Evolutionary conservation across 1,139 yeast species (phyloP).

Genomic region (Schwanniomyces etchellsii): DNA sequence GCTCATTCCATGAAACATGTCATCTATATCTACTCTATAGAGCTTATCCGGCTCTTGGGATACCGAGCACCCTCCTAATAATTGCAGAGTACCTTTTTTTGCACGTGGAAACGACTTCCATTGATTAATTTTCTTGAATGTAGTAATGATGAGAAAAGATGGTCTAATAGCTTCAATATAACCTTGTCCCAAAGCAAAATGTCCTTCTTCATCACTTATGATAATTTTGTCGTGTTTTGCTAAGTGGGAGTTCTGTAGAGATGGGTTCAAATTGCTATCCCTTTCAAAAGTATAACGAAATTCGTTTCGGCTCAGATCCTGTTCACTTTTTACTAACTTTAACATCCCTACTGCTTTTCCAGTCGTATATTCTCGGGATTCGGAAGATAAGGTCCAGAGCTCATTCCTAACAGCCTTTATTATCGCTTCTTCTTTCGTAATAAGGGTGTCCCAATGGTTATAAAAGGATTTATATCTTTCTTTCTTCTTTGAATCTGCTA

Average conservation of each 20-base stretch:
- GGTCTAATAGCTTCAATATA: conserved; percentile 39
- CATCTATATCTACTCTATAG: conserved; percentile 78
- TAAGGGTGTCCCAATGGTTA: conserved; percentile 64
- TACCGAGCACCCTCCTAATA: not conserved
- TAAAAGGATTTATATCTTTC: conserved; percentile 47
- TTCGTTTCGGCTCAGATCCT: conserved; percentile 16
- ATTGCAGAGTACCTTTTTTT: not conserved
- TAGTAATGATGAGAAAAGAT: conserved; percentile 32
- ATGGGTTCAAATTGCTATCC: conserved; percentile 7
- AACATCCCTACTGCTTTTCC: conserved; percentile 58
- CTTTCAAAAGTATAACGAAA: conserved; percentile 48
- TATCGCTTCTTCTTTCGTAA: conserved; percentile 71
- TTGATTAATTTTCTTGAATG: conserved; percentile 49
- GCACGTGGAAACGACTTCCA: conserved; percentile 39
- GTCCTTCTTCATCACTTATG: conserved; percentile 77
- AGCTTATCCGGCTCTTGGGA: conserved; percentile 7
- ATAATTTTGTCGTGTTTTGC: conserved; percentile 52
- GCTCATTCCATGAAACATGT: conserved; percentile 68
- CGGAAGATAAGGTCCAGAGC: conserved; percentile 62
- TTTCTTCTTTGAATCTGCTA: conserved; percentile 21
- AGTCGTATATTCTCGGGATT: conserved; percentile 50
- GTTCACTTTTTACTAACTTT: conserved; percentile 26
- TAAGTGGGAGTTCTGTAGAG: conserved; percentile 40
- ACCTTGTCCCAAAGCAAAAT: conserved; percentile 69
- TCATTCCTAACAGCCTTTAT: conserved; percentile 51